Percentiles rank a stretch among this genome's conserved stretches.
Conservation (phyloP, 116 monocot species). For the Phalaenopsis hybrid region DNA sequence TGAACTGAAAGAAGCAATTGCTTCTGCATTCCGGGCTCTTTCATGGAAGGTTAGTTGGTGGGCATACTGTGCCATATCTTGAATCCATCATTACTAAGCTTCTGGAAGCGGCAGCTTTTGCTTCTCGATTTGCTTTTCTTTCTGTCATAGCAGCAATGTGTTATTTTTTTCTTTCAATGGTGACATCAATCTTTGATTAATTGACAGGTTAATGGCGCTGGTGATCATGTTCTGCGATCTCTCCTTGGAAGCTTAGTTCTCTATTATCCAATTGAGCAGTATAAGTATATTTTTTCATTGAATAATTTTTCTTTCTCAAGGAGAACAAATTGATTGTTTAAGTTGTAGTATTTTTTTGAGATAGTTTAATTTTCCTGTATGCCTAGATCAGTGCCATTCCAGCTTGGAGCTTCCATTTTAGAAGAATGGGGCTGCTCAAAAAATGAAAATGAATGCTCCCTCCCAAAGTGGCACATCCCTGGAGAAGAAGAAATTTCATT, state of each 20-base stretch:
- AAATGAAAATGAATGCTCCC: slow-evolving; percentile 18
- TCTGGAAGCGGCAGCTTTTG: background rate
- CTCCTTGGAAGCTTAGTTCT: slow-evolving; percentile 78
- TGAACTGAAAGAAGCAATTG: slow-evolving; percentile 69
- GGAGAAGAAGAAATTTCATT: slow-evolving; percentile 54
- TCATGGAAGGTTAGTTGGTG: slow-evolving; percentile 86
- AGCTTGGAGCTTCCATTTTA: slow-evolving; percentile 25
- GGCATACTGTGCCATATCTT: background rate
- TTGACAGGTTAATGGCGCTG: slow-evolving; percentile 85
- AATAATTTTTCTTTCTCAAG: slow-evolving; percentile 4
- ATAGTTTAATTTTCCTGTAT: slow-evolving; percentile 8
- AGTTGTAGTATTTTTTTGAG: slow-evolving; percentile 10
- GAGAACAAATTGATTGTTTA: background rate
- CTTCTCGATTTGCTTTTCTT: no score
- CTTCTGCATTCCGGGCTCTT: slow-evolving; percentile 82
- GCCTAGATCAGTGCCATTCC: slow-evolving; percentile 38
- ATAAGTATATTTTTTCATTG: slow-evolving; percentile 46
- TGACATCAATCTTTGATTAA: background rate
- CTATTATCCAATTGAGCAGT: slow-evolving; percentile 90
- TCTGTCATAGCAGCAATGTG: background rate
- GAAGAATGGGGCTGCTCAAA: slow-evolving; percentile 87
- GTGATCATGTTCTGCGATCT: slow-evolving; percentile 81
- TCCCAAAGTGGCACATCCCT: slow-evolving; percentile 90
- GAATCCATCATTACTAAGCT: background rate
- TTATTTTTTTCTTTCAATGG: background rate